Percentiles rank a stretch among this genome's conserved stretches.
phyloP scores from a whole-genome alignment of 1,139 yeast species.

The Protomyces gravidus region DNA sequence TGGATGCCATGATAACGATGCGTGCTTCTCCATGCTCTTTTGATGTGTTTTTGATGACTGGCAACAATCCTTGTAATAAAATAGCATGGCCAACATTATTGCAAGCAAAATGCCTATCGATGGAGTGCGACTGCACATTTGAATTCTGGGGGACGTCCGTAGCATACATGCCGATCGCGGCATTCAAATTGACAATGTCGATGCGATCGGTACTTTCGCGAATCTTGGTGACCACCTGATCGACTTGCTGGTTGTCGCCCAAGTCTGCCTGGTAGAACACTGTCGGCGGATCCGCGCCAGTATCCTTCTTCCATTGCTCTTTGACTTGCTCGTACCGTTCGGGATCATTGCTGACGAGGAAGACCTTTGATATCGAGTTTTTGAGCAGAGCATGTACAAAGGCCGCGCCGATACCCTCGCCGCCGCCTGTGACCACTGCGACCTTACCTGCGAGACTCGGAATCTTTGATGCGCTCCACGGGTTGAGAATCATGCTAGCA shows the following conservation, averaged over 20 bases:
- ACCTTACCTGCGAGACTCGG: slow-evolving; percentile 47
- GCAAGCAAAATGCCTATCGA: slow-evolving; percentile 25
- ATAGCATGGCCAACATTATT: slow-evolving; percentile 26
- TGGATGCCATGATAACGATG: slow-evolving; percentile 23
- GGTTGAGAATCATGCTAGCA: slow-evolving; percentile 4
- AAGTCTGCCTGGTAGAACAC: slow-evolving; percentile 13
- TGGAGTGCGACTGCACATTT: slow-evolving; percentile 1
- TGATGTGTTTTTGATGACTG: slow-evolving; percentile 9
- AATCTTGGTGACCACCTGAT: slow-evolving; percentile 8
- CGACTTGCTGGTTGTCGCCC: slow-evolving; percentile 5
- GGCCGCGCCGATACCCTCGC: slow-evolving; percentile 35
- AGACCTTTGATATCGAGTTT: slow-evolving; percentile 15
- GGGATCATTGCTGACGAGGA: slow-evolving; percentile 19
- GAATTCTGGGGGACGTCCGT: slow-evolving; percentile 15
- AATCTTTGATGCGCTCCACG: slow-evolving; percentile 39
- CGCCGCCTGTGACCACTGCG: slow-evolving; percentile 35
- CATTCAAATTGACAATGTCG: slow-evolving; percentile 17
- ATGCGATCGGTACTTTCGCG: slow-evolving; percentile 12
- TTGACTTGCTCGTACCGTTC: slow-evolving; percentile 19
- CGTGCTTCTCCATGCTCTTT: slow-evolving; percentile 22
- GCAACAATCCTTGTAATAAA: slow-evolving; percentile 13
- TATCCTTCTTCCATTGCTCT: slow-evolving; percentile 14
- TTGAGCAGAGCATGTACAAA: slow-evolving; percentile 31
- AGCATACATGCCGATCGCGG: slow-evolving; percentile 25
- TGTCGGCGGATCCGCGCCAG: slow-evolving; percentile 15